Percentiles rank a stretch among this genome's conserved stretches.
These are phyloP conservation scores for Hypoxylon sp. DNA, from an alignment of 2,329 filamentous ascomycete species.

Conservation along the genomic window DNA sequence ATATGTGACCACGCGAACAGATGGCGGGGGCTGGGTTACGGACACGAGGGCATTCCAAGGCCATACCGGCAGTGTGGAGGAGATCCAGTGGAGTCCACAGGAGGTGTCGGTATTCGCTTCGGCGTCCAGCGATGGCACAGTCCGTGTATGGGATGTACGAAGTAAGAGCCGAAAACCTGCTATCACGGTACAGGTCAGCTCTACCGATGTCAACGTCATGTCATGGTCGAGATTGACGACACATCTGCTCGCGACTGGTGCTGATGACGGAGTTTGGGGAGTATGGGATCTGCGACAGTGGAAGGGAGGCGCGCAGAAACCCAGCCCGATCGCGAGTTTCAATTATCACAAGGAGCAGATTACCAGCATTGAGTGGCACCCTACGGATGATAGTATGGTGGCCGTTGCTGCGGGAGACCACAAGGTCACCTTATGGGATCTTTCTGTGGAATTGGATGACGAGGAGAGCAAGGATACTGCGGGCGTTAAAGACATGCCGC, in stretches of 20 bases:
- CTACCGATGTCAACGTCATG: conserved; percentile 94
- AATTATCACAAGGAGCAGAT: conserved; percentile 97
- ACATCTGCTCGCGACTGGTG: conserved; percentile 91
- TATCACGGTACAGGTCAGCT: conserved; percentile 86
- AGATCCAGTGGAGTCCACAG: conserved; percentile 95
- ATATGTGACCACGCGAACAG: conserved; percentile 87
- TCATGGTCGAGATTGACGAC: conserved; percentile 92
- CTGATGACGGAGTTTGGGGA: conserved; percentile 93
- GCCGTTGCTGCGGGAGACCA: conserved; percentile 93
- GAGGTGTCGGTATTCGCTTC: conserved; percentile 96
- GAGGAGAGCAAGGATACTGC: conserved; percentile 94
- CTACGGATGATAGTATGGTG: conserved; percentile 95
- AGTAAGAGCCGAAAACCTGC: conserved; percentile 92
- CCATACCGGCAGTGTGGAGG: conserved; percentile 89
- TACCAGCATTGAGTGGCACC: conserved; percentile 97
- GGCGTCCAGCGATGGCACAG: conserved; percentile 91
- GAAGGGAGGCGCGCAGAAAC: conserved; percentile 78
- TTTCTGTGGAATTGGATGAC: conserved; percentile 96
- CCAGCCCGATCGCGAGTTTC: conserved; percentile 91
- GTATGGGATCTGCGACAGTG: conserved; percentile 98
- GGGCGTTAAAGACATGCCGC: conserved; percentile 89
- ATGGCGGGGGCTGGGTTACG: conserved; percentile 90
- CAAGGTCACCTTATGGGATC: conserved; percentile 95
- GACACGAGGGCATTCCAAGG: conserved; percentile 87
- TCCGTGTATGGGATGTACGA: conserved; percentile 95